Evolutionary conservation across 2,329 filamentous ascomycete species (phyloP), one percentile per base, ranked within the genome.

Genomic region (Nothophaeocryptopus gaeumannii): DNA sequence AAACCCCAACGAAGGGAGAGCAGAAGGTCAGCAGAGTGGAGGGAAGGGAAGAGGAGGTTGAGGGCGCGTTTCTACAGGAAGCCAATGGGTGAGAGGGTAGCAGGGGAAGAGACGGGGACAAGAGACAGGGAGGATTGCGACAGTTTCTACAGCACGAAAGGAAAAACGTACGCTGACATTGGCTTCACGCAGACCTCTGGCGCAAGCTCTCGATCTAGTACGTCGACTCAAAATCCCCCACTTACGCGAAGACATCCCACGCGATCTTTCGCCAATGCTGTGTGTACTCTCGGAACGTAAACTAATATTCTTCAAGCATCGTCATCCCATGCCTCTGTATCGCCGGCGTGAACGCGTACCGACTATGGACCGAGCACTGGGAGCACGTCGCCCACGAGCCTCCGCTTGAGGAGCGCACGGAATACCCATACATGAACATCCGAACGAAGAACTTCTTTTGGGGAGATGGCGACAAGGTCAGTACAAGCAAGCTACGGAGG

Each of bases 381-480:
- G 88, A 95, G 76, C 93, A 99, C 81, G 89, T 86, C 83, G 76
- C 73, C 45, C 92, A 97, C 77, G 76, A 88, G 73, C 83, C 87
- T 54, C 88, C 93, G 60, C 79, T 92, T 63, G 89, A 95, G 79
- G 93, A 99, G 78, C 86, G 88, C 69, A 76, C 81, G 66, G 89
- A 97, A 79, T 99, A 97, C 76, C 78, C 90, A 53, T 99, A 95
- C 84, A 89, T 95, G 83, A 99, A 99, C 81, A 88, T 99, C 73
- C 88, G 93, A 71, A 82, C 83, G 72, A 96, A 93, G 85, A 96
- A 96, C 83, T 99, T 76, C 80, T 84, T 83, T 68, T 99, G 88
- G 88, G 91, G 92, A 61, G 80, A 97, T 69, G 93, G 93, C 69
- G 93, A 99, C 78, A 93, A 97, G 88, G 88, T 89, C 60, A 66